Base-by-base conservation (phyloP, 78 protist genomes). In the Paratrimastix pyriformis region DNA sequence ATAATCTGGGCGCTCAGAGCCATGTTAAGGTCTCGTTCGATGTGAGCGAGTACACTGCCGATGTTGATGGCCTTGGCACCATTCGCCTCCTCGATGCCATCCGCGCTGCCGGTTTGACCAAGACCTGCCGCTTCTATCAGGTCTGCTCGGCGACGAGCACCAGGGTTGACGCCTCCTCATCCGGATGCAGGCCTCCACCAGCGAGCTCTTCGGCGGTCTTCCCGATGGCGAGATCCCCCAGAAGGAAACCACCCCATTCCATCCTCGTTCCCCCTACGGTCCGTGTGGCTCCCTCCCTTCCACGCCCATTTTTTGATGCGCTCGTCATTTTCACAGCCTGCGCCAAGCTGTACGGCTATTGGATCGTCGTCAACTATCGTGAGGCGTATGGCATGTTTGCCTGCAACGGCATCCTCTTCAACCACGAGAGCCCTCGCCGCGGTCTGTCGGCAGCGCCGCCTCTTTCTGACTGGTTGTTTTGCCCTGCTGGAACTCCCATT, bases 261-360 rank as follows among this genome's bases (percentile, higher is more conserved):
- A 3, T 13, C 59, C 59, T n/a, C 29, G 29, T 18, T 3, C 8
- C 8, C 59, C 59, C 5, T 13, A 54, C 59, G 29, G 3, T 2
- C 59, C 13, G 2, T 26, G 59, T 9, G 8, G 8, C 8, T n/a
- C n/a, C n/a, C n/a, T n/a, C 97, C 95, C 44, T 93, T 93, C 85
- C 87, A 92, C 80, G 95, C 97, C n/a, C n/a, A n/a, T n/a, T n/a
- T n/a, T n/a, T n/a, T n/a, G n/a, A n/a, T n/a, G 42, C 88, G 97
- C 64, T 84, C 91, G 35, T 93, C 96, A 32, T 92, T n/a, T n/a
- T n/a, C n/a, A n/a, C n/a, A n/a, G n/a, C n/a, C n/a, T n/a, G n/a
- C 30, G 95, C 97, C 55, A 93, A 93, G 80, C 91, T 83, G 74
- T 89, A 81, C 71, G 97, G 86, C 3, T 93, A 72, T 86, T 93